These are phyloP conservation scores for Annulohypoxylon nitens DNA, from an alignment of 495 filamentous ascomycete genomes.

Conservation along the genomic window DNA sequence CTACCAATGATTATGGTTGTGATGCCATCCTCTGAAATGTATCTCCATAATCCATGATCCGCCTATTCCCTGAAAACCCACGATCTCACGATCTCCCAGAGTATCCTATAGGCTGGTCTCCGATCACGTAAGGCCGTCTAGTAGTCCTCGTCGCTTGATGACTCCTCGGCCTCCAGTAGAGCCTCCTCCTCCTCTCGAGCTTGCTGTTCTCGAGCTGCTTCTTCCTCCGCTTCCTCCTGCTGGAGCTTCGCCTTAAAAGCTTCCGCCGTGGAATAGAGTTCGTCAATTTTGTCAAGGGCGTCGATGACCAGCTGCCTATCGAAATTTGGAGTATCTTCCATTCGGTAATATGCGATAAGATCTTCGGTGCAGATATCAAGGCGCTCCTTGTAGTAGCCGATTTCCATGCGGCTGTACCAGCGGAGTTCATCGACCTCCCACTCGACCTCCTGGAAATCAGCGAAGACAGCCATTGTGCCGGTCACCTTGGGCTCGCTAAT, in stretches of 20 bases:
- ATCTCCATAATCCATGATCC: too few species aligned
- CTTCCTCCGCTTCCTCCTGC: background rate
- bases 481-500: too few species aligned
- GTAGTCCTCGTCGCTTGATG: too few species aligned
- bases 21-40: too few species aligned
- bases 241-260: background rate
- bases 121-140: too few species aligned
- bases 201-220: too few species aligned
- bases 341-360: background rate
- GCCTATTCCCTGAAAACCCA: too few species aligned
- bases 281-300: background rate
- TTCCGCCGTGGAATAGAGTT: background rate
- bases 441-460: background rate
- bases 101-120: too few species aligned
- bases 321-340: background rate
- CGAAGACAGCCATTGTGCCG: background rate
- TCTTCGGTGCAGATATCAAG: background rate
- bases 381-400: background rate
- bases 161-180: too few species aligned
- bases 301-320: background rate
- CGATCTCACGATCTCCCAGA: too few species aligned
- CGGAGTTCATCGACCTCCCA: background rate
- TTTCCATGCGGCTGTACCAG: background rate
- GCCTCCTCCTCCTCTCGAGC: background rate
- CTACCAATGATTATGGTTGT: too few species aligned